Base-by-base conservation (phyloP, 192 early-diverging fungal genomes). In the Coemansia sp. region DNA sequence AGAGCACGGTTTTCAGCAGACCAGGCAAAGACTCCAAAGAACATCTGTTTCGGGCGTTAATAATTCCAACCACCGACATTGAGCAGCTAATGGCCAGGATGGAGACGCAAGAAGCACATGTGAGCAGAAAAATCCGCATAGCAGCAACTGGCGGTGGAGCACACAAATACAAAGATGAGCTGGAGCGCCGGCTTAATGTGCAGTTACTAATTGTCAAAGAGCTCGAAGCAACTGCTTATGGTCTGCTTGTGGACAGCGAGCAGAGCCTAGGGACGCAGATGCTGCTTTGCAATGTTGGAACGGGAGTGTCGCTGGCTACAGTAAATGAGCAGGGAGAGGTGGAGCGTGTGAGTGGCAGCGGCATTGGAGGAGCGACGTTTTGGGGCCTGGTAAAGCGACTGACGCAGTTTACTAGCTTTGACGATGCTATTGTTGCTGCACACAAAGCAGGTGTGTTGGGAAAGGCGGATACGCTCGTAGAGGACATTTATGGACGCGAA, bases 271-370 rank as follows among this genome's bases (percentile, higher is more conserved):
- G 8, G 1, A 49, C 63, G 4, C 72, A 65, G 6, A 48, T 59
- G 44, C 59, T 81, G 31, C n/a, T 81, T 7, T 75, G 68, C 65
- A 81, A 71, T 38, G 58, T 81, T 7, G 78, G 78, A 8, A 81
- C 78, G 5, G 78, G 78, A 10, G 65, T 81, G n/a, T 81, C 78
- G 23, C 51, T 81, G 20, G 57, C 70, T 8, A 56, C 34, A 4
- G 42, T 76, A 1, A 48, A 53, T 21, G 42, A 11, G 17, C 37
- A 57, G 15, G 72, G 63, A 25, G 47, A 22, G 12, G 66, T 68
- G 57, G 68, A 75, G 59, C 71, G 78, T 2, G 66, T 81, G 10
- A 71, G 63, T 10, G 78, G 78, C 53, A 81, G 78, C 47, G 78
- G 78, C 17, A 58, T 81, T 28, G 78, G 78, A 4, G 78, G 72